Base-by-base conservation (phyloP, 1,139 yeast genomes). In the Scheffersomyces titani region DNA sequence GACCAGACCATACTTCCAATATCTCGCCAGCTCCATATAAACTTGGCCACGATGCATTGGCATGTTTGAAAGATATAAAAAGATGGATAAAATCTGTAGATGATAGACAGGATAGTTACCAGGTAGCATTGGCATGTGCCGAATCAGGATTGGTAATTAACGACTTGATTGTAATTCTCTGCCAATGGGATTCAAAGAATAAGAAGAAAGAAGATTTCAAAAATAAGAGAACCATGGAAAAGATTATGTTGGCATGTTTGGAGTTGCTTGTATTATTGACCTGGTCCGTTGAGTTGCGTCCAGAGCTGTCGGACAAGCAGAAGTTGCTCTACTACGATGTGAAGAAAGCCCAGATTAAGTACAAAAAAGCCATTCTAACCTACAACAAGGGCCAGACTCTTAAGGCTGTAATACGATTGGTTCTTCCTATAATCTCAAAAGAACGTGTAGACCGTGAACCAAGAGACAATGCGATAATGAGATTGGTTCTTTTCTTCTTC, bases 21-120 rank as follows among this genome's bases (percentile, higher is more conserved):
- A 64, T 68, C 3, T 61, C 69, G 2, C 79, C 78, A 0, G 75
- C 78, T 3, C 87, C 88, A 0, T 94, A 94, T 67, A 85, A 84
- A 61, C 79, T 93, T 2, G 99, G 99, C 11, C 93, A 89, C 62
- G 98, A 94, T 68, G 97, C 98, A 1, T 74, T 90, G 59, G 93
- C 93, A 0, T 92, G 98, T 71, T 75, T 94, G 46, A 89, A 90
- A 64, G 99, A 94, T 73, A 73, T 94, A 59, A 92, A 91, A 69
- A 80, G 90, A 63, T 93, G 98, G 97, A 83, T 94, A 55, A 85
- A 85, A 62, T 81, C 89, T 0, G 94, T 91, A 53, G 99, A 94
- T 69, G 96, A 91, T 58, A 78, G 80, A 49, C 82, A 84, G 59
- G 80, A 82, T 54, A 79, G 86, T 30, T 88, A 85, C 78, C 92